phyloP scores from a whole-genome alignment of 75 land plant genomes.

The Selaginella tamariscina region DNA sequence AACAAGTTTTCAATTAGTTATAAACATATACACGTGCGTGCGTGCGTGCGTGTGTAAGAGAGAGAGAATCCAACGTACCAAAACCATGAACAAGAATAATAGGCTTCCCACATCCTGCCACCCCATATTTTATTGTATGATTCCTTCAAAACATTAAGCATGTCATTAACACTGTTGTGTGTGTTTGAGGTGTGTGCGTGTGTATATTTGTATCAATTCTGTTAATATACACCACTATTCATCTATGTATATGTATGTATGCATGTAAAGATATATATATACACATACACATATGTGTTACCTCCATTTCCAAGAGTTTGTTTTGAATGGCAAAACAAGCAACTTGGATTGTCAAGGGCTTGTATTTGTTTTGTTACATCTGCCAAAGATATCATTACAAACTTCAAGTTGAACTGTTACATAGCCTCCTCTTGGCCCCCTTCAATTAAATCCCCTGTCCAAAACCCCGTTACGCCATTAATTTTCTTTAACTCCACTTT shows the following conservation, averaged over 20 bases:
- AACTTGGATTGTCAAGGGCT: constrained; percentile 22
- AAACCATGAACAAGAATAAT: constrained; percentile 37
- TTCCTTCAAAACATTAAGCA: constrained; percentile 21
- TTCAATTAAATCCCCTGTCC: constrained; percentile 23
- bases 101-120: constrained; percentile 36
- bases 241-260: too few relatives aligned
- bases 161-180: too few relatives aligned
- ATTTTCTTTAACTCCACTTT: constrained; percentile 22
- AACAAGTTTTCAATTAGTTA: too few relatives aligned
- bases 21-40: too few relatives aligned
- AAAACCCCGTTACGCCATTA: constrained; percentile 19
- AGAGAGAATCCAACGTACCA: too few relatives aligned
- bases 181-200: too few relatives aligned
- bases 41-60: too few relatives aligned
- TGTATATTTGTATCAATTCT: too few relatives aligned
- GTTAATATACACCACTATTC: too few relatives aligned
- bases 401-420: constrained; percentile 25
- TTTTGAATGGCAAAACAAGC: constrained; percentile 27
- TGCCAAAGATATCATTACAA: constrained; percentile 17
- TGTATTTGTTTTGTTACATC: constrained; percentile 16
- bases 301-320: constrained; percentile 32
- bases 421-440: constrained; percentile 30
- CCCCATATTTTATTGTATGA: constrained; percentile 29
- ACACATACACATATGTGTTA: not conserved
- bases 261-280: too few relatives aligned